Conservation (phyloP, 2,329 filamentous ascomycete species). For the Cladorrhinum sp. region DNA sequence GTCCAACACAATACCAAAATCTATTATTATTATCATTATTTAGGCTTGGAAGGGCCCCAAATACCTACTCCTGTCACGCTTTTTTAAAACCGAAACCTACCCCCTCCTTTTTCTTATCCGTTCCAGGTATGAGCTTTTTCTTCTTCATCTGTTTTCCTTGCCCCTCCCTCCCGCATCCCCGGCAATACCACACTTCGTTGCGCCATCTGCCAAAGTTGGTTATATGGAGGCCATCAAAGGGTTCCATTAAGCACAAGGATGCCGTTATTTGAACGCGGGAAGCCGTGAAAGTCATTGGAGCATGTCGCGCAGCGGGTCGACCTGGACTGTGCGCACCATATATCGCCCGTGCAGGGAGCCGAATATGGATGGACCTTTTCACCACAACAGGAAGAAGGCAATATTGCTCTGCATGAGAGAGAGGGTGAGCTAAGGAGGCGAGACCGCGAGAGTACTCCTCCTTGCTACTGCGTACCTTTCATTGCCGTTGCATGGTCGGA, state of each 20-base stretch:
- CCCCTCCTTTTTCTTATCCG: not conserved
- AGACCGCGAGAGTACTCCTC: not conserved
- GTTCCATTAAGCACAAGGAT: not conserved
- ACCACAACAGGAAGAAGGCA: not conserved
- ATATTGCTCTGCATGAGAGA: not conserved
- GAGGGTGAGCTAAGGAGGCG: too few relatives aligned
- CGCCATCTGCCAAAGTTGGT: constrained; percentile 1
- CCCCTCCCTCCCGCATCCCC: not conserved
- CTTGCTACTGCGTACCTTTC: not conserved
- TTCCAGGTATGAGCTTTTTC: constrained; percentile 2
- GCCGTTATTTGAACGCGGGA: not conserved
- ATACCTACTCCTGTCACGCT: not conserved
- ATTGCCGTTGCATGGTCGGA: not conserved
- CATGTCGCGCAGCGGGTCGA: not conserved
- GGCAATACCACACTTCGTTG: not conserved
- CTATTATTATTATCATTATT: constrained; percentile 6
- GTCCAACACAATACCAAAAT: not conserved
- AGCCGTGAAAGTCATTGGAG: not conserved
- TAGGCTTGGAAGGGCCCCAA: not conserved
- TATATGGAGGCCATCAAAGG: not conserved
- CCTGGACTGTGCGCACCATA: constrained; percentile 8
- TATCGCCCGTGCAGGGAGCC: constrained; percentile 9
- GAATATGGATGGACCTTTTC: constrained; percentile 1
- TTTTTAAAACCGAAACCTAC: not conserved
- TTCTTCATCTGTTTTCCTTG: not conserved